Base-by-base conservation (phyloP, 2,329 filamentous ascomycete genomes). In the Gliomastix tumulicola region DNA sequence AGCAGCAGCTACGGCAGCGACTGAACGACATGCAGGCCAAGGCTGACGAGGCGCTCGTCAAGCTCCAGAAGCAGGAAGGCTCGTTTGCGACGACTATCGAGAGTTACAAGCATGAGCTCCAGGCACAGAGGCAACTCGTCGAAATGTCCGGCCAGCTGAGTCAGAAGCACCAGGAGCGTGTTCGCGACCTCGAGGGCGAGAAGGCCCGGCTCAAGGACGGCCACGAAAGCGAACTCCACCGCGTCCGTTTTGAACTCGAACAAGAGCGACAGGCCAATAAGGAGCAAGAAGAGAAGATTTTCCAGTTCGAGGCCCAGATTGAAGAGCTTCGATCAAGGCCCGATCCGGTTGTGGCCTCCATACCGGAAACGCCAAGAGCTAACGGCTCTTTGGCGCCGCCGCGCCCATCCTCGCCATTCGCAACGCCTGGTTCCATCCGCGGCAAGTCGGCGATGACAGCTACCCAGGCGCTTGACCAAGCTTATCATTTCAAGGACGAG, bases 11-110 rank as follows among this genome's bases (percentile, higher is more conserved):
- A 22, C 84, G 88, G 47, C 79, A 82, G 45, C 82, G 88, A 27
- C 69, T 97, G 21, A 84, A 89, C 20, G 86, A 92, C 40, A 72
- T 94, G 32, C 86, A 90, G 52, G 76, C 82, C 51, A 95, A 92
- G 63, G 82, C 86, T 2, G 89, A 97, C 41, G 87, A 96, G 40
- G 79, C 84, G 6, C 74, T 95, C 31, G 68, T 76, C 30, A 88
- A 82, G 51, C 79, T 95, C 21, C 88, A 96, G 51, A 82, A 88
- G 54, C 74, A 96, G 22, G 83, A 92, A 51, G 88, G 94, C 53
- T 77, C 86, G 16, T 83, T 84, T 19, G 82, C 86, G 3, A 78
- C 85, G 37, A 80, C 81, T n/a, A 82, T 94, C 42, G 84, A 96
- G 55, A 82, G 83, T 42, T 94, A 92, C 68, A 80, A 83, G 48